A percentile compares a stretch with the other conserved stretches of the same genome.
phyloP scores from a whole-genome alignment of 106 monocot species.

The Alisma plantagoaquatica region DNA sequence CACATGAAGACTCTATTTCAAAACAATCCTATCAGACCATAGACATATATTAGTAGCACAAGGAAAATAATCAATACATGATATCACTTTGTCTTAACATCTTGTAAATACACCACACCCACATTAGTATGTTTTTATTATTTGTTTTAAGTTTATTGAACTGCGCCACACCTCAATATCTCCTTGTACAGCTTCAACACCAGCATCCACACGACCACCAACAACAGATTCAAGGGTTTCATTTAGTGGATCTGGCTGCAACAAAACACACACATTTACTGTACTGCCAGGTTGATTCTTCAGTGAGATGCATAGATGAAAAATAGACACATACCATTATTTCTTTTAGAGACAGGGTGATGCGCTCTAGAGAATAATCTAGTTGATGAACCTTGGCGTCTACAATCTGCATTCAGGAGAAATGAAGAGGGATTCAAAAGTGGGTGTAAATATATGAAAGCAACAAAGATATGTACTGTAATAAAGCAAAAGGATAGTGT shows the following conservation, averaged over 20 bases:
- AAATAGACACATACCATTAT: slow-evolving; percentile 72
- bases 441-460: neutral
- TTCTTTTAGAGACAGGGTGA: slow-evolving; percentile 77
- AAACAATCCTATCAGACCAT: too few relatives aligned
- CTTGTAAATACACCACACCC: too few relatives aligned
- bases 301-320: too few relatives aligned
- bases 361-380: slow-evolving; percentile 67
- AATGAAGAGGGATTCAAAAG: neutral
- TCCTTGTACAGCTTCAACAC: slow-evolving; percentile 39
- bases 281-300: too few relatives aligned
- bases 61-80: too few relatives aligned
- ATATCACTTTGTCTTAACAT: too few relatives aligned
- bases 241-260: slow-evolving; percentile 72
- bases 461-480: neutral
- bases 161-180: slow-evolving; percentile 73
- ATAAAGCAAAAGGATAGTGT: too few relatives aligned
- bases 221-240: slow-evolving; percentile 69
- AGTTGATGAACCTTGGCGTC: slow-evolving; percentile 92
- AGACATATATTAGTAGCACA: too few relatives aligned
- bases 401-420: slow-evolving; percentile 11
- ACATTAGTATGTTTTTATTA: too few relatives aligned
- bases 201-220: slow-evolving; percentile 40
- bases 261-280: too few relatives aligned
- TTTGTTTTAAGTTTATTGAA: too few relatives aligned
- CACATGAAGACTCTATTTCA: too few relatives aligned